Percentiles rank a stretch among this genome's conserved stretches.
These are phyloP conservation scores for Poa annua DNA, from an alignment of 176 grass and related monocot genomes.

Conservation along the genomic window DNA sequence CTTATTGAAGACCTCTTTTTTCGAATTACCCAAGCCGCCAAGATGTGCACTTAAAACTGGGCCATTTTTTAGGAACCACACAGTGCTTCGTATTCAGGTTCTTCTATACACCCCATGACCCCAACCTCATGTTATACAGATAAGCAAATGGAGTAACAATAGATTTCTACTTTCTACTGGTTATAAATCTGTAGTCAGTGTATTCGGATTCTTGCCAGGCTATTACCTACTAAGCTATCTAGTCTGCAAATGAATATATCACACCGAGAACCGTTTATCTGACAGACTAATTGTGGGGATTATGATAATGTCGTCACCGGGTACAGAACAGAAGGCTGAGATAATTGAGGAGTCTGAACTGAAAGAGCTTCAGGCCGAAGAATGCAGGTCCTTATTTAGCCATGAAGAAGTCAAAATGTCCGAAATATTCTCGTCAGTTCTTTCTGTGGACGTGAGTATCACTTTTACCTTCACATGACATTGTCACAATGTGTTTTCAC, in stretches of 20 bases:
- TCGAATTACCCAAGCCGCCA: neutral
- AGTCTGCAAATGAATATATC: conserved; percentile 15
- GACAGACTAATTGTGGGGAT: conserved; percentile 85
- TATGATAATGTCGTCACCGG: conserved; percentile 67
- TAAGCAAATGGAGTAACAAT: neutral
- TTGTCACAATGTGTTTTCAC: neutral
- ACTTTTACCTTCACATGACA: neutral
- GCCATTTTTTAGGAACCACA: neutral
- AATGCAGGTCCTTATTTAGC: conserved; percentile 74
- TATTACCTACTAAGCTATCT: neutral
- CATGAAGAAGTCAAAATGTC: conserved; percentile 79
- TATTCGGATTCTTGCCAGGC: neutral
- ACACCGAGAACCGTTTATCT: neutral
- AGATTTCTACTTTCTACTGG: neutral
- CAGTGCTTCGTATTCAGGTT: neutral
- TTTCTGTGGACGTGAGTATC: conserved; percentile 74
- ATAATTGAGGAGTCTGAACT: conserved; percentile 61
- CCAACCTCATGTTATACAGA: neutral
- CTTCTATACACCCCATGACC: neutral
- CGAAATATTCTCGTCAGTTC: conserved; percentile 67
- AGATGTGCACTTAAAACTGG: neutral
- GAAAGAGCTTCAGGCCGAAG: conserved; percentile 59
- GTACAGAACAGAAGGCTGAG: conserved; percentile 72
- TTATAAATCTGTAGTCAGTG: neutral
- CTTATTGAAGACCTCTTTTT: neutral